Evolutionary conservation across 2,329 filamentous ascomycete genomes (phyloP).

Genomic region (Arthrobotrys sphaeroides): DNA sequence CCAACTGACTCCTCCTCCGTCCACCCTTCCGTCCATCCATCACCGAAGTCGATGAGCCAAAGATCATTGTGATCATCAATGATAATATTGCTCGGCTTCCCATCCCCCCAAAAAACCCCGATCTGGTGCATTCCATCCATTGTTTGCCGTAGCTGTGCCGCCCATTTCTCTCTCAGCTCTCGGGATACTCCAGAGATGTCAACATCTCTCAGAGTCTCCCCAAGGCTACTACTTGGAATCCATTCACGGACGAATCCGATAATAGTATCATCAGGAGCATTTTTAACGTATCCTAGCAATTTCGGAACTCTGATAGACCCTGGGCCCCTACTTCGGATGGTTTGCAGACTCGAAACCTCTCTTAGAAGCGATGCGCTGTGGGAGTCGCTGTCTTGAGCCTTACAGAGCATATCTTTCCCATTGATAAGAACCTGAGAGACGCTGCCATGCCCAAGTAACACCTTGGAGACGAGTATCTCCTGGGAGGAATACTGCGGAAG

Average conservation of each 20-base stretch:
- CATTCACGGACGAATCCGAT: not conserved
- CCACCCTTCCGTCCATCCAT: slow-evolving; percentile 62
- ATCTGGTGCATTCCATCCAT: slow-evolving; percentile 58
- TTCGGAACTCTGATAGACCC: not conserved
- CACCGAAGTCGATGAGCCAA: slow-evolving; percentile 63
- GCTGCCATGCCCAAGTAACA: not conserved
- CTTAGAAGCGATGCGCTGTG: not conserved
- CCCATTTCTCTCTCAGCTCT: slow-evolving; percentile 52
- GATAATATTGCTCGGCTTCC: slow-evolving; percentile 61
- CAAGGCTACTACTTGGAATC: too few relatives aligned
- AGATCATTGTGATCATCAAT: slow-evolving; percentile 61
- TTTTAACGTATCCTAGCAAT: slow-evolving; percentile 8
- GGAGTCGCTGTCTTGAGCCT: not conserved
- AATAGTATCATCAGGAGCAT: not conserved
- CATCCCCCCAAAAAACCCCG: slow-evolving; percentile 59
- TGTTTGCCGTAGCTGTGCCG: slow-evolving; percentile 57
- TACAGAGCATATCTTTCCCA: slow-evolving; percentile 4
- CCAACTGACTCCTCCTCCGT: slow-evolving; percentile 61
- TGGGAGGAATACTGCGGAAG: not conserved
- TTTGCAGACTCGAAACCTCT: not conserved
- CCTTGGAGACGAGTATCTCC: not conserved
- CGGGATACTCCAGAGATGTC: not conserved
- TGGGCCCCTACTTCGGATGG: not conserved
- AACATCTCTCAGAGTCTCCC: not conserved
- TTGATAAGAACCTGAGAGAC: not conserved